Evolutionary conservation across 495 filamentous ascomycete species (phyloP), one percentile per base, ranked within the genome.

Genomic region (Podospora didyma): DNA sequence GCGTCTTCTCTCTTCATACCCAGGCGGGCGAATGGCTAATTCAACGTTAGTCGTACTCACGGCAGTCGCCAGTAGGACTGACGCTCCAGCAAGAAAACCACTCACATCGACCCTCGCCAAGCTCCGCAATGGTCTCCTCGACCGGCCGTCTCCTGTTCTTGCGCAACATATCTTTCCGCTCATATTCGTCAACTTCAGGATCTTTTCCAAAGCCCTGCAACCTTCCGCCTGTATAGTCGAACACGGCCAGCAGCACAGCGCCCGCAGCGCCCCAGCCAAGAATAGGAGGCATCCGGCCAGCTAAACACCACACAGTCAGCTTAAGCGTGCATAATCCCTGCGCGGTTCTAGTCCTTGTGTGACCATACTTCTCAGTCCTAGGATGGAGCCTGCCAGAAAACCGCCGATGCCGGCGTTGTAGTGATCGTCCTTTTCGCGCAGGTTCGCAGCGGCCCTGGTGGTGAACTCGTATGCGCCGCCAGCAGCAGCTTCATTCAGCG

Each of bases 21-120:
- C 90, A 14, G 88, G 86, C 26, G 79, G 90, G 57, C 87, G 81
- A 57, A 98, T 89, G 22, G 89, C 93, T 96, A 51, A 53, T 11
- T 37, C 16, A 47, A 1, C 23, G 54, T 78, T 60, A 81, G 73
- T 41, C 46, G 23, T 24, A 21, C 17, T 34, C 12, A 16, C n/a
- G 5, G 12, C 14, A 16, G 49, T 12, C 14, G 20, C 4, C 34
- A 22, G 7, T 17, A 14, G 12, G 2, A 39, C 21, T 16, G 31
- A 20, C 1, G 22, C 9, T 9, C 26, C 26, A 9, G 26, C 19
- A 46, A 26, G 16, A 35, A 57, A 31, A 39, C 37, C 31, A 61
- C 80, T 62, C 79, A 94, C 92, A 89, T 83, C 92, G 81, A 58
- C 91, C 90, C 77, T 99, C 95, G 24, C 95, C 95, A 53, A 97